Base-by-base conservation (phyloP, 495 filamentous ascomycete species). In the Aspergillus conjunctus region DNA sequence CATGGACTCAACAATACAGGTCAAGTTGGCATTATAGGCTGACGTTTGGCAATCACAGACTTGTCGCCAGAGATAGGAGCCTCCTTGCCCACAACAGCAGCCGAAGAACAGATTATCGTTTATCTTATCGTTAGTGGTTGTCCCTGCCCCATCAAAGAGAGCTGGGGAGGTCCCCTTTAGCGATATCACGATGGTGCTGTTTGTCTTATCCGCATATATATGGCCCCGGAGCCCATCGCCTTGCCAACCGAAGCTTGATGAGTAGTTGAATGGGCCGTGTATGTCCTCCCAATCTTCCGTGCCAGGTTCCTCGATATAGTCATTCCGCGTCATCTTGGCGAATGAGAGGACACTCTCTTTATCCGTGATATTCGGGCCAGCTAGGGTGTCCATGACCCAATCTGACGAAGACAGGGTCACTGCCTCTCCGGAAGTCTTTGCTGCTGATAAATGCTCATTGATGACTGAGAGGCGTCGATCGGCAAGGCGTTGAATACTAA, bases 21-120 rank as follows among this genome's bases (percentile, higher is more conserved):
- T 96, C 54, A 91, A 83, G 67, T 97, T 97, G 75, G 92, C 97
- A 10, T 87, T 88, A 64, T 91, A 98, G 1, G 91, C 89, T 5
- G 83, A 81, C 14, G 85, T 89, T 65, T 90, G 89, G 71, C 94
- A 98, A 68, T 96, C 88, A 70, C 94, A 98, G 46, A 95, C 91
- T 68, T 94, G 88, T 54, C 87, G 85, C 88, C 91, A 97, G 21
- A 91, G 83, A 75, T 85, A 89, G 15, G 91, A 89, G 0, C 91
- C 91, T 59, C 95, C 91, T 76, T 97, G 91, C 11, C 86, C 94
- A 76, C 94, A 98, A 70, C 94, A 98, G 76, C 94, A 98, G 69
- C 93, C 92, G 77, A 97, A 97, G 71, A 93, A 95, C 9, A 98
- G 83, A 68, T 98, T 98, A 71, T 98, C 94, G 70, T 98, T 98